Conservation (phyloP, 208 protist species). For the Crithidia thermophila region DNA sequence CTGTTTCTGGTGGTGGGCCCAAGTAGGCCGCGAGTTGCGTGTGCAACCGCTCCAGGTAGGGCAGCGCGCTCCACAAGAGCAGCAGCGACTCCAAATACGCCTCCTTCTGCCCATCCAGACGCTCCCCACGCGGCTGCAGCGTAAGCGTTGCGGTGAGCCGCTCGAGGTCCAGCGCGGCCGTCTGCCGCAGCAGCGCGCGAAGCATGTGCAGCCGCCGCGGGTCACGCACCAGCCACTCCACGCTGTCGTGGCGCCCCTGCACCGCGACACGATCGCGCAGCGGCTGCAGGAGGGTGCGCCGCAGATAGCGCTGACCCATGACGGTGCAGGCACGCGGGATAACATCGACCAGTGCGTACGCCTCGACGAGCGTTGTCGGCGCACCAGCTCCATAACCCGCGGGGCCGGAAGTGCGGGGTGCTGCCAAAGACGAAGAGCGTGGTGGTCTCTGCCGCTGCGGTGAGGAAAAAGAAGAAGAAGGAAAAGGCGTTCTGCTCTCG, state of each 20-base stretch:
- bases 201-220: constrained; percentile 33
- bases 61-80: constrained; percentile 40
- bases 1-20: neutral
- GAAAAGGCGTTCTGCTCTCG: too few relatives aligned
- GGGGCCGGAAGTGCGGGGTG: neutral
- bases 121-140: constrained; percentile 20
- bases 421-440: too few relatives aligned
- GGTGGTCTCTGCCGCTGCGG: too few relatives aligned
- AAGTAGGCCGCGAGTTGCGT: constrained; percentile 23
- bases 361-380: constrained; percentile 1
- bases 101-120: constrained; percentile 13
- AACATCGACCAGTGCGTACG: constrained; percentile 55
- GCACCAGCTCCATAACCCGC: neutral
- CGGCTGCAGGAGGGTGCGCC: constrained; percentile 75
- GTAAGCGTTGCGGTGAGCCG: constrained; percentile 38
- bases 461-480: too few relatives aligned
- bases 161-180: constrained; percentile 44
- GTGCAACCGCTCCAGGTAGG: constrained; percentile 26
- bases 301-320: constrained; percentile 78
- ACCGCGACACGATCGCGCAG: constrained; percentile 66
- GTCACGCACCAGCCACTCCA: constrained; percentile 65
- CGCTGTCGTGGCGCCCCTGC: constrained; percentile 71
- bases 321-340: constrained; percentile 67
- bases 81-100: constrained; percentile 37
- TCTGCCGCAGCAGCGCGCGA: constrained; percentile 22